These are phyloP conservation scores for Beauveria scarabaeidicola DNA, from an alignment of 2,329 filamentous ascomycete species.

Conservation along the genomic window DNA sequence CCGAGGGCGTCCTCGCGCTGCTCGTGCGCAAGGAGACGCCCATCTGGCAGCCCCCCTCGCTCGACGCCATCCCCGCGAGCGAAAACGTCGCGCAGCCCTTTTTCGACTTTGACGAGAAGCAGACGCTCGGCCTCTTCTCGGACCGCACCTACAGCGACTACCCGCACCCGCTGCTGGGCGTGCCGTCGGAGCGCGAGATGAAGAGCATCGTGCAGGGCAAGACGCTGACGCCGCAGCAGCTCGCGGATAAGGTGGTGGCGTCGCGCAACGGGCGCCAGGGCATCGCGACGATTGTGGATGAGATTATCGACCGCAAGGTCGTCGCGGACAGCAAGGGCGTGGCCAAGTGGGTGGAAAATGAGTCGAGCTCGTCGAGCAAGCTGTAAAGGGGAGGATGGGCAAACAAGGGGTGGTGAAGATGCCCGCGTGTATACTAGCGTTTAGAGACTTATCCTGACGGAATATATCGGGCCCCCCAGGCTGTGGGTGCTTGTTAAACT, in stretches of 20 bases:
- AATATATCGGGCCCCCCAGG: not conserved
- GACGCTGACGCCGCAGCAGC: constrained; percentile 40
- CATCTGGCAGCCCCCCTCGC: constrained; percentile 64
- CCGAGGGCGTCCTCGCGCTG: constrained; percentile 77
- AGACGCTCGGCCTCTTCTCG: constrained; percentile 53
- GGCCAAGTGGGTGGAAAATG: constrained; percentile 29
- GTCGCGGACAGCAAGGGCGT: constrained; percentile 34
- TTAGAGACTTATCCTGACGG: not conserved
- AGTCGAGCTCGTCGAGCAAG: constrained; percentile 24
- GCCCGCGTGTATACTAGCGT: constrained; percentile 11
- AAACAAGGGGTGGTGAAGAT: not conserved
- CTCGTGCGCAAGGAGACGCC: constrained; percentile 65
- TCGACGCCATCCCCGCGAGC: constrained; percentile 55
- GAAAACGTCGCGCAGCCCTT: constrained; percentile 56
- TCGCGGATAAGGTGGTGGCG: constrained; percentile 54
- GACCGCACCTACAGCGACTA: constrained; percentile 60
- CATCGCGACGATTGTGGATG: constrained; percentile 56
- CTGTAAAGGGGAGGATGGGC: constrained; percentile 15
- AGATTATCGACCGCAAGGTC: constrained; percentile 60
- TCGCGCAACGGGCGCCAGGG: constrained; percentile 58
- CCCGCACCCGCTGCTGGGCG: constrained; percentile 58
- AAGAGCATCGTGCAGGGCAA: constrained; percentile 33
- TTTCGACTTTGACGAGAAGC: constrained; percentile 45
- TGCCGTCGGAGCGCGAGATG: constrained; percentile 64
- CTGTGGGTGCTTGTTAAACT: not conserved